Base-by-base conservation (phyloP, 2,329 filamentous ascomycete genomes). In the Sarocladium kiliense region DNA sequence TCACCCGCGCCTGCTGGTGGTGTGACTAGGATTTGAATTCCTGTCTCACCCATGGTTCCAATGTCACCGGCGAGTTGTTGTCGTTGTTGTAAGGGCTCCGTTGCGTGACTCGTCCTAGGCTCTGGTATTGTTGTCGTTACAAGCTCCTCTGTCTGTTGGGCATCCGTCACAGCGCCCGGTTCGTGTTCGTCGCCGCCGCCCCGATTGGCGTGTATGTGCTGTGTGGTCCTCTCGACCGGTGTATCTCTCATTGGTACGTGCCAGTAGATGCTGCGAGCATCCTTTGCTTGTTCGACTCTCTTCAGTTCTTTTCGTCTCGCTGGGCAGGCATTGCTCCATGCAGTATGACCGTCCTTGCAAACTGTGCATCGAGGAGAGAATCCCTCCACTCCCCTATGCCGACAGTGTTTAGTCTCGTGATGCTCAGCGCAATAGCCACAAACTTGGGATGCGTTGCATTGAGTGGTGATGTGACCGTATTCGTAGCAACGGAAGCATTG, bases 401-500 rank as follows among this genome's bases (percentile, higher is more conserved):
- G n/a, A n/a, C n/a, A n/a, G n/a, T n/a, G n/a, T n/a, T n/a, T n/a
- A n/a, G n/a, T n/a, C n/a, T n/a, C n/a, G n/a, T n/a, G n/a, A n/a
- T n/a, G n/a, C n/a, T 60, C 59, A 11, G 61, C 58, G 54, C 60
- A 65, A 60, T 63, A 64, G 59, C 61, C 60, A 49, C 59, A 64
- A 57, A 39, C 58, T 60, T 64, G 55, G 49, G 58, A 39, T 53
- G 55, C 57, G 45, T 65, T 41, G 37, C 37, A 41, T 41, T 41
- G 37, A 41, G 37, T 41, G 37, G 37, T 41, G n/a, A 41, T 41
- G 55, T 64, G 58, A 42, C 62, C 59, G 41, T 63, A 64, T 30
- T 62, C 56, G 30, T 63, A 61, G 59, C 58, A 63, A 26, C 57
- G 44, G 56, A 62, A 61, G 59, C 57, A 66, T 58, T 65, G 58